Base-by-base conservation (phyloP, 306 rosid species). In the Ceratonia siliqua region DNA sequence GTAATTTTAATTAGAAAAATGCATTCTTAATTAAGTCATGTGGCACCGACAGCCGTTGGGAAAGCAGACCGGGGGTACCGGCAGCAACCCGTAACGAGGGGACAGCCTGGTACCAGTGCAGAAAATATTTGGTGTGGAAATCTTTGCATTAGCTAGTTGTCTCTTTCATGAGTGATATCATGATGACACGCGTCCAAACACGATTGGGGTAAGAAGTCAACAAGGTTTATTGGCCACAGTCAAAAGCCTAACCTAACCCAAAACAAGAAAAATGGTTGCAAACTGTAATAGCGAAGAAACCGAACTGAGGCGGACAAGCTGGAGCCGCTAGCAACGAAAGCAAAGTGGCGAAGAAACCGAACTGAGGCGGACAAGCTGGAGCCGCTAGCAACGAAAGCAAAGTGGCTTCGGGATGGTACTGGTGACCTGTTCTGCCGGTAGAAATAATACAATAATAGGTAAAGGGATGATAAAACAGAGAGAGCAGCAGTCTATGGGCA, bases 31-130 rank as follows among this genome's bases (percentile, higher is more conserved):
- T 49, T 28, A 48, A 70, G 22, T 55, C 35, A 45, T 59, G 80
- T 70, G 56, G 77, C 92, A 85, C 88, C 90, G 90, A 88, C 92
- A 85, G 38, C 55, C 52, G 46, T 21, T 25, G 0, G 30, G 36
- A 25, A 13, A 6, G 48, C 21, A 20, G 28, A 32, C 38, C 36
- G 41, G 48, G 35, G 74, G 61, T 36, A 82, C 84, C 75, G 88
- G 64, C 66, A 75, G 68, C 32, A 42, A 22, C 72, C 80, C 53
- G 90, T 78, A 49, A 11, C 50, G 24, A 55, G 43, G 30, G 65
- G 76, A 61, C 89, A 80, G 87, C 65, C 84, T 84, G 85, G 70
- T 2, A 8, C 64, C 83, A 59, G 76, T 68, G 20, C 61, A 41
- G 20, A 4, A 30, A 38, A 68, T 2, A 8, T 33, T 12, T 14